These are phyloP conservation scores for Keithomyces neogunnii DNA, from an alignment of 2,329 filamentous ascomycete genomes.

Conservation along the genomic window DNA sequence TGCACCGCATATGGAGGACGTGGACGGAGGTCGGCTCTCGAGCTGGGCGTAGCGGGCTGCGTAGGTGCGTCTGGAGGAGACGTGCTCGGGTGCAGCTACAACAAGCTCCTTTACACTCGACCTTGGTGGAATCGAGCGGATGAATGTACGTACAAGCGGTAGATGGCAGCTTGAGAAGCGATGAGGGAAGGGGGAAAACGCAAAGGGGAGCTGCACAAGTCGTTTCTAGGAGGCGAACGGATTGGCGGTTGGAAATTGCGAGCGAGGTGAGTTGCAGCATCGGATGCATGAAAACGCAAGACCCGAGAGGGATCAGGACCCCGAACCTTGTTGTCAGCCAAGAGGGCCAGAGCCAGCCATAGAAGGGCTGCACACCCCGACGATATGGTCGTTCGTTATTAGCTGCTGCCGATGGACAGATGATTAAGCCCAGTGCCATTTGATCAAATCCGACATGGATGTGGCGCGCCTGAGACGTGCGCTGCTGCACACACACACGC, in stretches of 20 bases:
- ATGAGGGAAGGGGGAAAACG: slow-evolving; percentile 11
- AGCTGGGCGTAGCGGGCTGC: background rate
- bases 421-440: too few relatives aligned
- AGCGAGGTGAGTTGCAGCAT: background rate
- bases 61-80: background rate
- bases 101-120: background rate
- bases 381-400: too few relatives aligned
- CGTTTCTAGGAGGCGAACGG: background rate
- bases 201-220: slow-evolving; percentile 1
- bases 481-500: too few relatives aligned
- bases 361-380: too few relatives aligned
- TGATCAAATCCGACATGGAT: too few relatives aligned
- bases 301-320: background rate
- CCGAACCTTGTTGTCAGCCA: background rate
- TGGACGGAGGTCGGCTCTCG: background rate
- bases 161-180: background rate
- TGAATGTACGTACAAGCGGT: background rate
- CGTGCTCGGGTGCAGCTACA: too few relatives aligned
- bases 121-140: slow-evolving; percentile 3
- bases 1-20: slow-evolving; percentile 20
- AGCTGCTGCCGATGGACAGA: too few relatives aligned
- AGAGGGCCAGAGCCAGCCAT: background rate
- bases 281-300: background rate
- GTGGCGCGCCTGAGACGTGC: too few relatives aligned
- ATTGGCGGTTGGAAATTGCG: slow-evolving; percentile 2